Evolutionary conservation across 352 stramenopile genomes (phyloP).

Genomic region (Thalassiosira mediterranea): DNA sequence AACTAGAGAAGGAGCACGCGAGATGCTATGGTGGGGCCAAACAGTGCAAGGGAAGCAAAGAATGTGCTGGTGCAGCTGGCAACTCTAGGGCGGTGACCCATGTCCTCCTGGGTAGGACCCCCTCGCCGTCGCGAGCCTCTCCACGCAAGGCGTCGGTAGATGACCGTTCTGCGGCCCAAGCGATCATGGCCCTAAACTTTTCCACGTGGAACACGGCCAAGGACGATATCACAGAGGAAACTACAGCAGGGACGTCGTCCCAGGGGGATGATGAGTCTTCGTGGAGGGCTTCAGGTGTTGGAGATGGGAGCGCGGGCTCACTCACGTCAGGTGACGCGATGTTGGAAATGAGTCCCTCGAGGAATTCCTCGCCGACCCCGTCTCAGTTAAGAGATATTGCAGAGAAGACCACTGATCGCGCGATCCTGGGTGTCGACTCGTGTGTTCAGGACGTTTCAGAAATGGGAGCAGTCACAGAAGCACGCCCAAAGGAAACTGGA

Average conservation of each 20-base stretch:
- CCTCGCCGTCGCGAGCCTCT: neutral
- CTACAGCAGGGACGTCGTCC: neutral
- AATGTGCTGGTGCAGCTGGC: too few species aligned
- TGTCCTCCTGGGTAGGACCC: neutral
- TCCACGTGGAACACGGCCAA: neutral
- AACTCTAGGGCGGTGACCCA: neutral
- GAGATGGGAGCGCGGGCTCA: neutral
- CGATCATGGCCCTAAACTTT: conserved; percentile 14
- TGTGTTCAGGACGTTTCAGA: neutral
- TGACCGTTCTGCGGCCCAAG: conserved; percentile 11
- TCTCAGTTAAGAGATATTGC: neutral
- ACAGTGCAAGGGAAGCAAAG: too few species aligned
- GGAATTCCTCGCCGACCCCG: too few species aligned
- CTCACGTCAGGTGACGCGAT: neutral
- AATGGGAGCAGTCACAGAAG: too few species aligned
- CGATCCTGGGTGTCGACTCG: neutral
- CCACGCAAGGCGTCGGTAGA: neutral
- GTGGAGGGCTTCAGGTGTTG: neutral
- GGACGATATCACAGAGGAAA: neutral
- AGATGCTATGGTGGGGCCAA: too few species aligned
- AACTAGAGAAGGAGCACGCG: too few species aligned
- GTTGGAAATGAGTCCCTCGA: neutral
- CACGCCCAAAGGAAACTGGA: neutral
- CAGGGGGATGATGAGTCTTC: neutral
- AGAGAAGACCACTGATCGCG: neutral